Evolutionary conservation across 148 eudicot genomes (phyloP), one percentile per base, ranked within the genome.

Genomic region (Pouteria glomerata): DNA sequence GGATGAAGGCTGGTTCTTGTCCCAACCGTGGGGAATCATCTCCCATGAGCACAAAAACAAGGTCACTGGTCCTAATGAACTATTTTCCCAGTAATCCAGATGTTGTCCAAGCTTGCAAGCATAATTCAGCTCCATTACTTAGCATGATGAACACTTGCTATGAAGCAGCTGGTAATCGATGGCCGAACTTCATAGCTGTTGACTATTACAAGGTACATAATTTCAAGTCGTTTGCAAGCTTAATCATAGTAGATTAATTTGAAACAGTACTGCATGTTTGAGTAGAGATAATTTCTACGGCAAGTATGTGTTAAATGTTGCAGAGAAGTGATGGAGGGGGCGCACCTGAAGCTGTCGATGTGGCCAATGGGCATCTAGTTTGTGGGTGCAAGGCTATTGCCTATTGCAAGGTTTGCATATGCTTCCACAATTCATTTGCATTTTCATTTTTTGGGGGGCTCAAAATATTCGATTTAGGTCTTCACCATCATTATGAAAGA

Each of bases 321-420:
- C 73, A 95, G 99, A 89, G 97, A 79, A 95, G 99, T 37, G 96
- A 95, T 74, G 94, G 96, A 77, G 97, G 94, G 50, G 99, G 99
- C 67, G 90, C 97, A 23, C 80, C 99, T 50, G 89, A 89, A 73
- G 99, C 96, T 55, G 99, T 90, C 44, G 99, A 95, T 77, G 71
- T 80, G 65, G 86, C 87, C 24, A 90, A 90, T 57, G 99, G 99
- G 26, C 84, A 86, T 67, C 85, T 86, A 33, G 66, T 87, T 59
- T 92, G 99, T 70, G 99, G 97, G 21, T 89, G 97, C 70, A 68
- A 68, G 37, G 81, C 52, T 58, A 82, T 95, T 79, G 69, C 87
- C 21, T 33, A 73, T 57, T 95, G 99, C 92, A 85, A 80, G 94
- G 99, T 95, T n/a, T 71, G 90, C 75, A 3, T n/a, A n/a, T n/a